Evolutionary conservation across 345 rosid species (phyloP).

Genomic region (Dipteronia sinensis): DNA sequence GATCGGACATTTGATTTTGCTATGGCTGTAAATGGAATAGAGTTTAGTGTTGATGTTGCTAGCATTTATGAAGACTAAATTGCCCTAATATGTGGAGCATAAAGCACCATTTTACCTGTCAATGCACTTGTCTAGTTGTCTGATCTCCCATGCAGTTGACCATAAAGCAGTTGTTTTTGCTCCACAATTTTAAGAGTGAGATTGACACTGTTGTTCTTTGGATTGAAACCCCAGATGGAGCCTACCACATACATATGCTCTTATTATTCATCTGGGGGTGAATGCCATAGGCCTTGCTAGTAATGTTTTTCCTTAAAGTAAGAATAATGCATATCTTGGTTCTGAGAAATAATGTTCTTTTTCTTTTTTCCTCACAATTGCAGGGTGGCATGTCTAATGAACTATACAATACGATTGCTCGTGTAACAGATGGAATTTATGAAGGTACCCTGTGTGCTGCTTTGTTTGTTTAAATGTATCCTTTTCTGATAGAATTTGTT

Average conservation of each 20-base stretch:
- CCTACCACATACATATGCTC: background rate
- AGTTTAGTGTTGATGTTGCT: background rate
- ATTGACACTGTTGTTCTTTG: background rate
- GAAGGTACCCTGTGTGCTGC: conserved; percentile 57
- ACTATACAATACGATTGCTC: conserved; percentile 85
- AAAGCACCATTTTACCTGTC: background rate
- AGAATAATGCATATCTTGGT: conserved; percentile 7
- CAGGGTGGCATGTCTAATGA: conserved; percentile 99
- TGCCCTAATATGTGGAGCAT: background rate
- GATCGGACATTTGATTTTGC: background rate
- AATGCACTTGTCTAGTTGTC: background rate
- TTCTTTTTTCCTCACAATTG: conserved; percentile 11
- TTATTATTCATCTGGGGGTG: background rate
- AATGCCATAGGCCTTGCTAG: background rate
- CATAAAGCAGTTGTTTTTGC: background rate
- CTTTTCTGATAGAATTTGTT: background rate
- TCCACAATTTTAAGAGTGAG: background rate
- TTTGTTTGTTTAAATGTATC: background rate
- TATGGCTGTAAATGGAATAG: background rate
- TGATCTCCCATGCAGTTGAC: background rate
- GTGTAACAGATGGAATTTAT: conserved; percentile 94
- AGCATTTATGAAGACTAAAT: background rate
- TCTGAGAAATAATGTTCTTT: conserved; percentile 12
- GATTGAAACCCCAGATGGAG: background rate
- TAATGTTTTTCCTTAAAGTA: background rate